Base-by-base conservation (phyloP, 495 filamentous ascomycete genomes). In the Penicillium angulare region DNA sequence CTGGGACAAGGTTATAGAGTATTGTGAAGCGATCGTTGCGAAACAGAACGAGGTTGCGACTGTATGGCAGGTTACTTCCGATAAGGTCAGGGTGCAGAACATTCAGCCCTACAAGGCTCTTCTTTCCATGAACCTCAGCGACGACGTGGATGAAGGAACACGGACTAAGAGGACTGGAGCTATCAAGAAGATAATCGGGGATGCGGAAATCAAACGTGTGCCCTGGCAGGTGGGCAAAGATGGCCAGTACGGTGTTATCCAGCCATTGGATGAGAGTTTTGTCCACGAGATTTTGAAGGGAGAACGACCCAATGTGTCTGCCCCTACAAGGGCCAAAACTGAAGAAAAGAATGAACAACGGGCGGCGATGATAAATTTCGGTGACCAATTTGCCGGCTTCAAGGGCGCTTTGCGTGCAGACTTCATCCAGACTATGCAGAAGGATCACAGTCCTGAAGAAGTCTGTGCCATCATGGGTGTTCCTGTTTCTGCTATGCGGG, bases 201-300 rank as follows among this genome's bases (percentile, higher is more conserved):
- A 61, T 48, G 61, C 57, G 39, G 61, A 64, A 41, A 55, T 31
- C 36, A 3, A 13, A 9, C 53, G 57, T 18, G 48, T 58, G 17
- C 52, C 61, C 18, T 64, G 57, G 61, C 57, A 56, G 45, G 54
- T 64, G 16, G 55, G 61, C n/a, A 58, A 58, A 47, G 42, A 52
- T 16, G 54, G 55, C 7, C n/a, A 61, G 33, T 54, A 47, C 40
- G 16, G 53, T 13, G 15, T 5, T 5, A 55, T 61, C 18, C 57
- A 64, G 41, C 57, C 57, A 26, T 47, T 61, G n/a, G 35, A 64
- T 38, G 55, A 61, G 36, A 39, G 2, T 13, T 56, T 64, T 8
- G n/a, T 61, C 29, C 45, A 56, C 15, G 51, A 58, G 17, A 50
- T 64, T 34, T 16, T 64, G 43, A 61, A 50, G 2, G 34, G 49